Percentiles rank a stretch among this genome's conserved stretches.
These are phyloP conservation scores for Sorghum bicolor DNA, from an alignment of 176 grass and related monocot genomes.

Conservation along the genomic window Sorghum_bicolor_NCBIv3 NC_012879.2:366001-366500, in stretches of 20 bases:
- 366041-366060: background rate
- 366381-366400: background rate
- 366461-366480: slow-evolving; percentile 29
- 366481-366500: slow-evolving; percentile 89
- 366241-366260: background rate
- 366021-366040: background rate
- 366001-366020: too few relatives aligned
- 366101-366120: background rate
- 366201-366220: background rate
- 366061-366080: background rate
- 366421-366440: slow-evolving; percentile 61
- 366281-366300: background rate
- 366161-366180: background rate
- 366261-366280: background rate
- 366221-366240: background rate
- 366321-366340: background rate
- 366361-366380: background rate
- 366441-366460: slow-evolving; percentile 30
- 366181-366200: background rate
- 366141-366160: background rate
- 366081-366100: slow-evolving; percentile 11
- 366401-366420: background rate
- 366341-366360: background rate
- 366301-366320: background rate
- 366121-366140: background rate